Evolutionary conservation across 1,284 basidiomycete species (phyloP), one percentile per base, ranked within the genome.

Genomic region (Tranzscheliella williamsii): DNA sequence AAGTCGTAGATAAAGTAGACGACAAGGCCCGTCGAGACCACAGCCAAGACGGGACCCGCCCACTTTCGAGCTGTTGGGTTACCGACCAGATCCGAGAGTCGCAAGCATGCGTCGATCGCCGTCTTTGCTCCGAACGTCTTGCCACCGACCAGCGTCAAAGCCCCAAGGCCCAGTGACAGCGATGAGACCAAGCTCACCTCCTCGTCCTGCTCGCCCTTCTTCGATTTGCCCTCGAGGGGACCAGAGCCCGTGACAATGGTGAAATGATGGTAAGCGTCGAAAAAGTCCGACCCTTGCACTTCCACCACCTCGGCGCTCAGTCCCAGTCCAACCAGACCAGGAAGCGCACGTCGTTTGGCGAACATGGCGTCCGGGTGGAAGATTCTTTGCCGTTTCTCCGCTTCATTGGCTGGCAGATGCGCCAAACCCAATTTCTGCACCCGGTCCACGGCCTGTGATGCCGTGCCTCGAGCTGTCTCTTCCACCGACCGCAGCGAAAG

Each of bases 281-380:
- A 89, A 34, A 98, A 79, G 78, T 97, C 94, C 60, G 88, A 82
- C 72, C 82, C 51, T 21, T 77, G 75, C 20, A 81, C 79, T 16
- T 80, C 76, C 7, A 69, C 62, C 2, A 73, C 42, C 20, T 73
- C 68, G 5, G 56, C 38, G 24, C 52, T 44, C 15, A 77, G 51
- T 2, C 75, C 74, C 4, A 77, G 53, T 1, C 73, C 72, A 2
- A 69, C 62, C 12, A 77, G 34, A 15, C 56, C 57, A 6, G 46
- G 47, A 35, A 53, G 42, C 79, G 72, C 81, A 81, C 81, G 70
- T 82, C 85, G 57, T 81, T 83, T 35, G 81, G 74, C 30, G 80
- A 98, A 99, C 95, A 99, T 98, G 16, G 90, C 92, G 73, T 93
- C 87, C 11, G 94, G 90, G 80, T 91, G 86, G 82, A 99, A 98